A percentile compares a stretch with the other conserved stretches of the same genome.
Conservation (phyloP, 2,329 filamentous ascomycete genomes). For the Colletotrichum camelliae region DNA sequence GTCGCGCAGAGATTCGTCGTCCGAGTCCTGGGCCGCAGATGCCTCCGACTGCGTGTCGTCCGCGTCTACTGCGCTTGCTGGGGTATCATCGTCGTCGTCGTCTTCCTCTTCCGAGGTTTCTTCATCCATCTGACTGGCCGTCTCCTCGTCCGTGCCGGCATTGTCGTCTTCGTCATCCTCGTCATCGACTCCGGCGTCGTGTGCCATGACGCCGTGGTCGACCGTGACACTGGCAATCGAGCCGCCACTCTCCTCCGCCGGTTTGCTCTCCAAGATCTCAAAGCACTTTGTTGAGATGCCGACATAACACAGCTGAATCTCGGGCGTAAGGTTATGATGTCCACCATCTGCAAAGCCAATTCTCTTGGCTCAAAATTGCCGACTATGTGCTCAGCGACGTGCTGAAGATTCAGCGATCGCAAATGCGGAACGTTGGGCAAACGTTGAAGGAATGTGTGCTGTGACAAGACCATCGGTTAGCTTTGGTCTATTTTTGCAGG, state of each 20-base stretch:
- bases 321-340: conserved; percentile 77
- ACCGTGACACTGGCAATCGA: conserved; percentile 12
- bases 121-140: conserved; percentile 32
- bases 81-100: conserved; percentile 36
- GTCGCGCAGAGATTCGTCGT: conserved; percentile 55
- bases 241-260: conserved; percentile 43
- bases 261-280: conserved; percentile 74
- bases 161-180: conserved; percentile 40
- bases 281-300: conserved; percentile 81
- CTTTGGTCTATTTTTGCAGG: conserved; percentile 10
- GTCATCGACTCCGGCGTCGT: conserved; percentile 32
- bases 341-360: conserved; percentile 76
- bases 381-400: conserved; percentile 67
- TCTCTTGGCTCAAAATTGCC: conserved; percentile 66
- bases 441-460: conserved; percentile 81
- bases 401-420: conserved; percentile 73
- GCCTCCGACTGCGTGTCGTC: conserved; percentile 31
- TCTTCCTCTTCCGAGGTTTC: conserved; percentile 31
- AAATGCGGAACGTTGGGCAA: conserved; percentile 75
- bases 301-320: conserved; percentile 79
- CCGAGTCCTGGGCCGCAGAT: conserved; percentile 38
- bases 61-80: conserved; percentile 32
- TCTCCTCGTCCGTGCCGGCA: conserved; percentile 38
- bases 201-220: conserved; percentile 20
- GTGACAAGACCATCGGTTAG: conserved; percentile 6